These are phyloP conservation scores for Sugiyamaella smithiae DNA, from an alignment of 805 yeast species.

Conservation along the genomic window DNA sequence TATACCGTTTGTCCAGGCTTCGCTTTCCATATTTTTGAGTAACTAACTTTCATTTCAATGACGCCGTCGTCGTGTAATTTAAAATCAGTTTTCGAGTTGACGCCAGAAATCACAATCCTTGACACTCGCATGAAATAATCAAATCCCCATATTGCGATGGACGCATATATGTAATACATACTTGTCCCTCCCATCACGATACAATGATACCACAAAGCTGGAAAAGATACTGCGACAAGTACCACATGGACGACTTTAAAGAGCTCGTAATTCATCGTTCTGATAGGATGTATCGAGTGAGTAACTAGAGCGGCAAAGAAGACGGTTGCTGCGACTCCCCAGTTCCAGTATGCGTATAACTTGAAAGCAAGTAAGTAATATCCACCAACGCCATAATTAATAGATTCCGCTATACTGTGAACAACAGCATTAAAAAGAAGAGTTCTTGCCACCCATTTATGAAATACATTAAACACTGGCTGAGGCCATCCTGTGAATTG, in stretches of 20 bases:
- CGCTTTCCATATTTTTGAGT: slow-evolving; percentile 48
- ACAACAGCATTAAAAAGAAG: slow-evolving; percentile 48
- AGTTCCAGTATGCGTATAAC: slow-evolving; percentile 14
- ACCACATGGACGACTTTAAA: slow-evolving; percentile 56
- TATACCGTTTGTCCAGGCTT: slow-evolving; percentile 57
- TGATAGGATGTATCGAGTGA: slow-evolving; percentile 49
- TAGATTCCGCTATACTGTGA: slow-evolving; percentile 56
- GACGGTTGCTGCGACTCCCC: slow-evolving; percentile 45
- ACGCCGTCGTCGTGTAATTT: slow-evolving; percentile 21
- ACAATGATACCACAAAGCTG: slow-evolving; percentile 59
- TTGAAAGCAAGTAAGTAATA: slow-evolving; percentile 5
- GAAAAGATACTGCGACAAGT: slow-evolving; percentile 51
- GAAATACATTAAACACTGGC: slow-evolving; percentile 59
- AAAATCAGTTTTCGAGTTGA: slow-evolving; percentile 29
- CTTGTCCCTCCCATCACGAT: slow-evolving; percentile 35
- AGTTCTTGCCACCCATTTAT: slow-evolving; percentile 59
- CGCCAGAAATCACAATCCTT: slow-evolving; percentile 57
- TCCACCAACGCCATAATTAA: slow-evolving; percentile 32
- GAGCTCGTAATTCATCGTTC: slow-evolving; percentile 55
- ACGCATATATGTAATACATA: slow-evolving; percentile 48
- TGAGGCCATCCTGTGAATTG: slow-evolving; percentile 60
- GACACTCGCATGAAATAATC: slow-evolving; percentile 59
- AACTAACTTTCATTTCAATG: slow-evolving; percentile 28
- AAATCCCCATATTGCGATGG: slow-evolving; percentile 65
- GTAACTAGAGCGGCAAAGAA: slow-evolving; percentile 43